Percentiles rank a stretch among this genome's conserved stretches.
Conservation (phyloP, 192 early-diverging fungal genomes). For the Gamsiella multidivaricata region DNA sequence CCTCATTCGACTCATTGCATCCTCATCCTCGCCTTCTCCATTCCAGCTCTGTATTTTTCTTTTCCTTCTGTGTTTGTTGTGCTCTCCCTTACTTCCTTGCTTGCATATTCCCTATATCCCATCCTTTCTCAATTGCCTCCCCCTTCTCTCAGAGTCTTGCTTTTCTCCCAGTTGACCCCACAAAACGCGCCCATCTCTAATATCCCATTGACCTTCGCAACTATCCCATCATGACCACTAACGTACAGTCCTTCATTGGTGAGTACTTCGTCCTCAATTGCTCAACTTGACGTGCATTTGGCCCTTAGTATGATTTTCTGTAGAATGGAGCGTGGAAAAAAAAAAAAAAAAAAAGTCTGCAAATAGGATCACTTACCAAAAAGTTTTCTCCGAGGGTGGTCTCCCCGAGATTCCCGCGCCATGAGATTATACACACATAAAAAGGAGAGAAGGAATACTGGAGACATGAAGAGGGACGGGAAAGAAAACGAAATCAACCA, state of each 20-base stretch:
- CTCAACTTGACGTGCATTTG: no score
- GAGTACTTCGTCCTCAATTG: no score
- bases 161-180: background rate
- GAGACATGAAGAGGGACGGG: background rate
- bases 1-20: background rate
- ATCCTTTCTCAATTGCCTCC: background rate
- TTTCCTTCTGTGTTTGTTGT: background rate
- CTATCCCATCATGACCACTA: constrained; percentile 33
- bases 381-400: no score
- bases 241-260: constrained; percentile 49
- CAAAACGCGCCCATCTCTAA: constrained; percentile 2
- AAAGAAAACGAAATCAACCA: background rate
- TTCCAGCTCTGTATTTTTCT: background rate
- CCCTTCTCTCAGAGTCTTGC: background rate
- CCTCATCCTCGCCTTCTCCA: background rate
- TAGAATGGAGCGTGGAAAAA: no score
- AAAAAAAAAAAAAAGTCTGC: no score
- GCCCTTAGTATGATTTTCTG: no score
- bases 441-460: no score
- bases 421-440: no score
- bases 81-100: background rate
- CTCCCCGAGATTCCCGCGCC: no score
- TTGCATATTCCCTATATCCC: constrained; percentile 8
- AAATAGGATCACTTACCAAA: no score
- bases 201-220: background rate